Evolutionary conservation across 305 asterid species (phyloP).

Genomic region (Petunia hybrid): DNA sequence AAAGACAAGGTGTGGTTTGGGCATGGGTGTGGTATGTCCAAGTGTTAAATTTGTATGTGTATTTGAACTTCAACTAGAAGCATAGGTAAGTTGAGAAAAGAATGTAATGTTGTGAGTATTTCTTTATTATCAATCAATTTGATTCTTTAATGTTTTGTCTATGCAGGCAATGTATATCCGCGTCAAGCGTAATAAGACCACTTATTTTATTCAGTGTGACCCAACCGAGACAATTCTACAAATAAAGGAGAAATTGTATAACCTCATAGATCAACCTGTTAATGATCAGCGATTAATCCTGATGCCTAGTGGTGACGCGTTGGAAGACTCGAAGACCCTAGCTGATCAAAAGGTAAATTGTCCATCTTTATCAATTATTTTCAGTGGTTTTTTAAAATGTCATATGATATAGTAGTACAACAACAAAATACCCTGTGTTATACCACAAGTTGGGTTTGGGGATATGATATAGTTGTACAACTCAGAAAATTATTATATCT

Average conservation of each 20-base stretch:
- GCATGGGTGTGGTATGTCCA: too few species aligned
- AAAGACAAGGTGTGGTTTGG: too few species aligned
- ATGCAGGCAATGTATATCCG: constrained; percentile 90
- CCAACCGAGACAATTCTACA: constrained; percentile 81
- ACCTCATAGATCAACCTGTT: constrained; percentile 78
- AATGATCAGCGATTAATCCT: constrained; percentile 74
- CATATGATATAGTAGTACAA: neutral
- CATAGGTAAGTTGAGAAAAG: constrained; percentile 1
- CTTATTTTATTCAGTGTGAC: constrained; percentile 86
- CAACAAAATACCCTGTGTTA: too few species aligned
- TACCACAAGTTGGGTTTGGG: too few species aligned
- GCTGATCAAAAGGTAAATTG: constrained; percentile 84
- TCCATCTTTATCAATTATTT: constrained; percentile 24
- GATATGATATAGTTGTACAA: neutral
- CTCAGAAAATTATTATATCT: neutral
- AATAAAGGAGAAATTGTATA: constrained; percentile 87
- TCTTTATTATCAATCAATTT: neutral
- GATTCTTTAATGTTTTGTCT: neutral
- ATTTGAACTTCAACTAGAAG: constrained; percentile 8
- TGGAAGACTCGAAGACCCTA: constrained; percentile 81
- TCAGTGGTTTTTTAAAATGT: neutral
- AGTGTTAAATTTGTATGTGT: neutral
- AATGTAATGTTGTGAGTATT: neutral
- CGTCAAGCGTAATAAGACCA: constrained; percentile 80
- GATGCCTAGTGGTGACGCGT: constrained; percentile 57